These are phyloP conservation scores for Ilyonectria sp. DNA, from an alignment of 2,329 filamentous ascomycete species.

Conservation along the genomic window DNA sequence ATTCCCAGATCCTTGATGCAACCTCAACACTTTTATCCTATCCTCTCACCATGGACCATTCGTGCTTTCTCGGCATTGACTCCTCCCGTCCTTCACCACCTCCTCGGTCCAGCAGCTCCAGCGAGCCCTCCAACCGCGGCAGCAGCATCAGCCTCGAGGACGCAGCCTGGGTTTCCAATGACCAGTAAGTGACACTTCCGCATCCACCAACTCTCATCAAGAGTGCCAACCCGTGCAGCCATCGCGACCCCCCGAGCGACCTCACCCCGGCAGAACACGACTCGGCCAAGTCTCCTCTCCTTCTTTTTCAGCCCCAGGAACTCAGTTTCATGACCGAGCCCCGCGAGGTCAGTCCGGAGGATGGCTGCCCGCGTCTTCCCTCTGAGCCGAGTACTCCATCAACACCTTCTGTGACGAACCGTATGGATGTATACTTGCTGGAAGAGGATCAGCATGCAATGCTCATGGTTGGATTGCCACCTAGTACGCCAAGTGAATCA, in stretches of 20 bases:
- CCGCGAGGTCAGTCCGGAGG: not conserved
- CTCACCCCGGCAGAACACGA: not conserved
- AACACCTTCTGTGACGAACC: constrained; percentile 4
- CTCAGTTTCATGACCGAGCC: not conserved
- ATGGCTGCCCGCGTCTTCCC: constrained; percentile 26
- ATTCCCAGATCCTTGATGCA: not conserved
- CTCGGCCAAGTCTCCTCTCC: constrained; percentile 16
- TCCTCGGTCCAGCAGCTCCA: constrained; percentile 3
- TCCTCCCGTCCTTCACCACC: constrained; percentile 33
- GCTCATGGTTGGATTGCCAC: constrained; percentile 23
- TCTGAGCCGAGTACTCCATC: constrained; percentile 25
- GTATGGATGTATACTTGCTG: constrained; percentile 38
- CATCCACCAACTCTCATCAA: not conserved
- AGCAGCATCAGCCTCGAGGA: constrained; percentile 46
- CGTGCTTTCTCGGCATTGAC: constrained; percentile 34
- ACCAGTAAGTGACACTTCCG: constrained; percentile 25
- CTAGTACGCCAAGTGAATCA: not conserved
- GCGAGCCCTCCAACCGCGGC: constrained; percentile 19
- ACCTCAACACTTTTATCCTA: not conserved
- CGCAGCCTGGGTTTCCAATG: not conserved
- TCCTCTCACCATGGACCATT: constrained; percentile 30
- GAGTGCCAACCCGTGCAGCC: constrained; percentile 30
- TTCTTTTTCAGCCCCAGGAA: constrained; percentile 19
- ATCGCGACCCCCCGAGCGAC: not conserved
- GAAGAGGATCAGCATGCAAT: constrained; percentile 33